Percentiles rank a stretch among this genome's conserved stretches.
These are phyloP conservation scores for Trichoderma sp. DNA, from an alignment of 2,329 filamentous ascomycete species.

Conservation along the genomic window DNA sequence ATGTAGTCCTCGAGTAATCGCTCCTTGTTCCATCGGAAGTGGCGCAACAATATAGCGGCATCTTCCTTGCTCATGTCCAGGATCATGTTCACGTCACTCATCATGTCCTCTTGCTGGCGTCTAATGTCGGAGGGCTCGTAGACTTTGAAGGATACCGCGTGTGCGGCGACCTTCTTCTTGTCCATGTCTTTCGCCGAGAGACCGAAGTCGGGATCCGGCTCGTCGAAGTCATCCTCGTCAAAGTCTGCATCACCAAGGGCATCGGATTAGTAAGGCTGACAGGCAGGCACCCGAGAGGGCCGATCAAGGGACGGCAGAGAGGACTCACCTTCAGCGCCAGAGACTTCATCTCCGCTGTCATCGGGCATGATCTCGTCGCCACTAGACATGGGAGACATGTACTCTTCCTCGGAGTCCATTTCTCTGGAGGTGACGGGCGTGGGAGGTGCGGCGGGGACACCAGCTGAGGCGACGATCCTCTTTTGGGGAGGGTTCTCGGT, in stretches of 20 bases:
- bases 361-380: slow-evolving; percentile 74
- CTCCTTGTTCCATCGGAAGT: slow-evolving; percentile 96
- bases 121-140: slow-evolving; percentile 80
- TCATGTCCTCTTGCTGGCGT: slow-evolving; percentile 79
- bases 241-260: slow-evolving; percentile 51
- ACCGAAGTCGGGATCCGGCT: slow-evolving; percentile 58
- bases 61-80: slow-evolving; percentile 87
- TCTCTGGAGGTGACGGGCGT: slow-evolving; percentile 61
- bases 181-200: slow-evolving; percentile 62
- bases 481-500: slow-evolving; percentile 52
- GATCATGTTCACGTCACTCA: slow-evolving; percentile 89
- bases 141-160: slow-evolving; percentile 84
- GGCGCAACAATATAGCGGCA: slow-evolving; percentile 83
- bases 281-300: not conserved
- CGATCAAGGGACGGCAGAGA: slow-evolving; percentile 23
- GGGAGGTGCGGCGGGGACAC: slow-evolving; percentile 52
- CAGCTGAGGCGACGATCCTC: slow-evolving; percentile 60
- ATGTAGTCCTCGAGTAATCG: slow-evolving; percentile 94
- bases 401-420: slow-evolving; percentile 97
- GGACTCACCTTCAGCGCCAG: slow-evolving; percentile 52
- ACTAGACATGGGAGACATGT: slow-evolving; percentile 79
- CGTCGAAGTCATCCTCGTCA: slow-evolving; percentile 57
- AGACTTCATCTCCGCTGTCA: slow-evolving; percentile 73
- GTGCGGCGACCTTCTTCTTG: slow-evolving; percentile 72
- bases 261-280: slow-evolving; percentile 18